These are phyloP conservation scores for Starmerella floricola DNA, from an alignment of 805 yeast genomes.

Conservation along the genomic window DNA sequence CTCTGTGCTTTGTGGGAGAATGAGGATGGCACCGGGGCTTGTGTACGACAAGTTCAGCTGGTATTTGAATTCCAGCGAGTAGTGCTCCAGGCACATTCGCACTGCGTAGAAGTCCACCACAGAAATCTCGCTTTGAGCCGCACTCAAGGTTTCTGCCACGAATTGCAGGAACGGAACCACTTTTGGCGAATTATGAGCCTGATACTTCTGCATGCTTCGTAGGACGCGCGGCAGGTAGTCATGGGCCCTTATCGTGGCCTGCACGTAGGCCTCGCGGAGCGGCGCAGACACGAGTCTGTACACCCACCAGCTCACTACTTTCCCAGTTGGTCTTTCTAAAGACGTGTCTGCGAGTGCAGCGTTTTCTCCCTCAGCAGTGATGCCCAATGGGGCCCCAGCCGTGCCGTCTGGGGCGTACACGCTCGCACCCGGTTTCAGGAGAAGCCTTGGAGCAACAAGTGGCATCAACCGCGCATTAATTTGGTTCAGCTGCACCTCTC, in stretches of 20 bases:
- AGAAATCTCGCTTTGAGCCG: constrained; percentile 1
- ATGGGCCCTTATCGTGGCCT: neutral
- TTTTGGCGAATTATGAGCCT: neutral
- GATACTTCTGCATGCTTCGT: neutral
- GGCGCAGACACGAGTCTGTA: constrained; percentile 6
- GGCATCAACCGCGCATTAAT: constrained; percentile 14
- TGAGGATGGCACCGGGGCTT: constrained; percentile 9
- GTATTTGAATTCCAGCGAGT: constrained; percentile 9
- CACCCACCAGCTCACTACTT: constrained; percentile 6
- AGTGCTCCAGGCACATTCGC: constrained; percentile 17
- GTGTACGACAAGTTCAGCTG: constrained; percentile 7
- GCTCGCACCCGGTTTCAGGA: neutral
- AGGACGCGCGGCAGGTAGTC: neutral
- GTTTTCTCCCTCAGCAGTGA: neutral
- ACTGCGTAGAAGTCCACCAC: constrained; percentile 15
- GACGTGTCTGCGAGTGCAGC: neutral
- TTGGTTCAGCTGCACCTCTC: constrained; percentile 2
- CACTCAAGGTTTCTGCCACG: neutral
- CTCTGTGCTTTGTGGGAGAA: constrained; percentile 9
- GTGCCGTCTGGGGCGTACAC: constrained; percentile 6
- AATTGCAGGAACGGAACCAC: constrained; percentile 9
- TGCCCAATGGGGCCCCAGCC: neutral
- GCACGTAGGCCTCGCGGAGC: constrained; percentile 5
- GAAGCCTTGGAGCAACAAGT: neutral
- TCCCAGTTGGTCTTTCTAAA: constrained; percentile 2